Evolutionary conservation across 495 filamentous ascomycete genomes (phyloP).

Genomic region (Penicillium canescens): DNA sequence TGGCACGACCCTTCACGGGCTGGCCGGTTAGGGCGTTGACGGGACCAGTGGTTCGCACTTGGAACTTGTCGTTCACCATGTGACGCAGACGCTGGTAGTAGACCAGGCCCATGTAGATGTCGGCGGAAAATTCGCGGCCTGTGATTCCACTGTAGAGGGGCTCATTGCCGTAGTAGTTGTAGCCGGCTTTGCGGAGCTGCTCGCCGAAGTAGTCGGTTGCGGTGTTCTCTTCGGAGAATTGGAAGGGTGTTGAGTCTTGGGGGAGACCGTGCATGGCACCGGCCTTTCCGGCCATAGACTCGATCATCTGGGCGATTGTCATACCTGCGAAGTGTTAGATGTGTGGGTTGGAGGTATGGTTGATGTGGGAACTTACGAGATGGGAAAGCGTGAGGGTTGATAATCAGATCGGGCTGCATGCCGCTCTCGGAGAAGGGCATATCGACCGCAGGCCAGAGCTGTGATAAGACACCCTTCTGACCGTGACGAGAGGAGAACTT

Average conservation of each 20-base stretch:
- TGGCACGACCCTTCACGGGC: constrained; percentile 92
- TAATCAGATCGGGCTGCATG: constrained; percentile 96
- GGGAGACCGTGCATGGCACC: constrained; percentile 91
- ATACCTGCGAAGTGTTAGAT: constrained; percentile 53
- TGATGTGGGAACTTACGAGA: constrained; percentile 60
- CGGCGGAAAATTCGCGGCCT: constrained; percentile 86
- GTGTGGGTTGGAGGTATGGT: background rate
- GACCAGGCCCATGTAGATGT: constrained; percentile 95
- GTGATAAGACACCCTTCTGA: constrained; percentile 76
- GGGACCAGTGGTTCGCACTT: constrained; percentile 93
- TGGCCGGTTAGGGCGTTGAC: constrained; percentile 88
- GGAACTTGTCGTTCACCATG: constrained; percentile 99
- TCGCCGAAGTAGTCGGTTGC: constrained; percentile 94
- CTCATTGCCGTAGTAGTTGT: constrained; percentile 98
- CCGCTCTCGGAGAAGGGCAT: constrained; percentile 98
- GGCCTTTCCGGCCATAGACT: constrained; percentile 93
- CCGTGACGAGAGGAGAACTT: constrained; percentile 61
- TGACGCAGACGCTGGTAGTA: constrained; percentile 97
- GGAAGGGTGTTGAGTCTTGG: constrained; percentile 93
- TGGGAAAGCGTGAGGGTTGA: constrained; percentile 99
- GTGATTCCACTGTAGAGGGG: constrained; percentile 97
- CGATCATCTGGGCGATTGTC: constrained; percentile 99
- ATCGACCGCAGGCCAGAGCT: constrained; percentile 90
- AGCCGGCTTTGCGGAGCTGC: constrained; percentile 89
- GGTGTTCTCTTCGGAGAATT: constrained; percentile 88